These are phyloP conservation scores for Melastoma malabathricum DNA, from an alignment of 345 rosid genomes.

Conservation along the genomic window DNA sequence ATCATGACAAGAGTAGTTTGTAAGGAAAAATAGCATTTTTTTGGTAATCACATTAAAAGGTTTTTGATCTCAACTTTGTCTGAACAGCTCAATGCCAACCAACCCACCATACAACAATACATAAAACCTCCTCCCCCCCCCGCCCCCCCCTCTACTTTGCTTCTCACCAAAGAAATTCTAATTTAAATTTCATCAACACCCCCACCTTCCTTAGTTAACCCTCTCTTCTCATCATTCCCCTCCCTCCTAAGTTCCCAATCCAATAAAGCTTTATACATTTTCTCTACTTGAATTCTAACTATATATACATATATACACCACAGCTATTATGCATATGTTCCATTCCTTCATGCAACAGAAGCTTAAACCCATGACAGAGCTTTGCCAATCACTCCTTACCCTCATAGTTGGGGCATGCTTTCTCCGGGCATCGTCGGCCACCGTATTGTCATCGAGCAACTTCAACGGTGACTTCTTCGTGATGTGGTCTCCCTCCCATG, in stretches of 20 bases:
- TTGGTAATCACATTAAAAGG: too few relatives aligned
- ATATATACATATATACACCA: too few relatives aligned
- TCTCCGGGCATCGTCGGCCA: constrained; percentile 26
- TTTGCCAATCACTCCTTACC: not conserved
- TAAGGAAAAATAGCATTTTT: too few relatives aligned
- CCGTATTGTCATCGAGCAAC: constrained; percentile 51
- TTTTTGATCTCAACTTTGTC: too few relatives aligned
- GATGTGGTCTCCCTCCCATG: constrained; percentile 69
- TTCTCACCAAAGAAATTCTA: constrained; percentile 11
- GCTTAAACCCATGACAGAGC: not conserved
- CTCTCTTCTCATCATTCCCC: not conserved
- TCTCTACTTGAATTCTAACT: too few relatives aligned
- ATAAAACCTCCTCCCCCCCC: constrained; percentile 9
- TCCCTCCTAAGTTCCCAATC: constrained; percentile 3
- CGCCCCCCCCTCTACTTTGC: constrained; percentile 13
- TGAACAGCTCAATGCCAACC: not conserved
- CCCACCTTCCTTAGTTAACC: constrained; percentile 1
- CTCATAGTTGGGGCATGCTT: constrained; percentile 6
- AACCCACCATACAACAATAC: too few relatives aligned
- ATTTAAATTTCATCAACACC: not conserved
- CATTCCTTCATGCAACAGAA: too few relatives aligned
- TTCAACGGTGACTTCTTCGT: constrained; percentile 53
- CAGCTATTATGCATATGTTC: too few relatives aligned
- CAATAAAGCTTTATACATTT: too few relatives aligned
- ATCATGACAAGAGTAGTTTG: too few relatives aligned